Conservation (phyloP, 305 asterid genomes). For the Solanum hybrid region DNA sequence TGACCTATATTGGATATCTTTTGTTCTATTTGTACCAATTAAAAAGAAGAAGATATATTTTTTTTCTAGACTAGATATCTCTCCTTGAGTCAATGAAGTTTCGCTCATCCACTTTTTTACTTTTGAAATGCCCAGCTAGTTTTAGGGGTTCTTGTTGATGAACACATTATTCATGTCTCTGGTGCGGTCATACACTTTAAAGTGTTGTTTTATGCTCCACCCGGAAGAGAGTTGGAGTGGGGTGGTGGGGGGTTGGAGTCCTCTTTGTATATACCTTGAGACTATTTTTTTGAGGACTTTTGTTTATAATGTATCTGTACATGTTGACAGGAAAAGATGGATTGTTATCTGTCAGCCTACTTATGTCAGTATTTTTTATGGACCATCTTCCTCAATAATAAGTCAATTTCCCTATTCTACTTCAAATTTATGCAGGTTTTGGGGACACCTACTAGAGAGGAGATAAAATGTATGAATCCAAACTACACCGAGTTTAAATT, state of each 20-base stretch:
- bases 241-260: not conserved
- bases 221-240: not conserved
- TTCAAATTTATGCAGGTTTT: conserved; percentile 54
- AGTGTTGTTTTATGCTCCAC: not conserved
- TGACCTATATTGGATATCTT: not conserved
- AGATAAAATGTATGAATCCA: conserved; percentile 84
- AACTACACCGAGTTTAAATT: conserved; percentile 72
- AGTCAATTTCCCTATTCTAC: not conserved
- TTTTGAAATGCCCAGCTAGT: not conserved
- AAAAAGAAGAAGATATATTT: not conserved
- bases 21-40: not conserved
- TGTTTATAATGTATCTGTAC: not conserved
- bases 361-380: not conserved
- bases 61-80: not conserved
- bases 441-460: conserved; percentile 98
- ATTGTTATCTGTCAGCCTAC: not conserved
- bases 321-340: not conserved
- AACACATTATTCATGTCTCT: not conserved
- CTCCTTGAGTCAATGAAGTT: not conserved
- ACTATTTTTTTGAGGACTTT: not conserved
- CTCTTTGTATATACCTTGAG: not conserved
- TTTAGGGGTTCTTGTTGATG: not conserved
- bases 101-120: not conserved
- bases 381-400: not conserved
- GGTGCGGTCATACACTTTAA: not conserved